Conservation (phyloP, 768 basidiomycete species). For the Termitomyces sp. region DNA sequence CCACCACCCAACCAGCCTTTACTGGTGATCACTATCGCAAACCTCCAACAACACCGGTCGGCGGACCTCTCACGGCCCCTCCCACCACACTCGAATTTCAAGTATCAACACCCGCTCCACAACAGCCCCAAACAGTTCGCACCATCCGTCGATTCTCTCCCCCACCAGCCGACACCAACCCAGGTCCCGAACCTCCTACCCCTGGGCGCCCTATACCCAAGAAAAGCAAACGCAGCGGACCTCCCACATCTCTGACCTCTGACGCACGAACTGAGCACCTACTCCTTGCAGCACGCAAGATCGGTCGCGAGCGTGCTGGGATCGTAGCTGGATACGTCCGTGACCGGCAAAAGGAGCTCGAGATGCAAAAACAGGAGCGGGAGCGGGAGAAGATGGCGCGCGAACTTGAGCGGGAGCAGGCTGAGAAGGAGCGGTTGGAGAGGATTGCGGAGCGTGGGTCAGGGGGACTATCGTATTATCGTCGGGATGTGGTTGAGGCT, state of each 20-base stretch:
- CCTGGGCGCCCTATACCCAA: conserved; percentile 5
- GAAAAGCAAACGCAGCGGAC: conserved; percentile 24
- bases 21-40: conserved; percentile 25
- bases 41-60: conserved; percentile 15
- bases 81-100: conserved; percentile 23
- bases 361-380: conserved; percentile 32
- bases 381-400: conserved; percentile 27
- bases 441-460: conserved; percentile 21
- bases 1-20: conserved; percentile 13
- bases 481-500: conserved; percentile 17
- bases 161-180: neutral
- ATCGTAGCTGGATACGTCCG: conserved; percentile 51
- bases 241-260: conserved; percentile 37
- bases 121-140: conserved; percentile 11
- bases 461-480: conserved; percentile 21
- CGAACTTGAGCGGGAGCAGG: conserved; percentile 30
- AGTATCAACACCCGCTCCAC: conserved; percentile 7
- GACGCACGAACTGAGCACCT: conserved; percentile 75
- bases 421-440: conserved; percentile 30
- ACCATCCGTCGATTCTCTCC: conserved; percentile 10
- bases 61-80: conserved; percentile 20
- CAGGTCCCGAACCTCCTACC: conserved; percentile 10
- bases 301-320: conserved; percentile 61
- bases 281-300: conserved; percentile 66
- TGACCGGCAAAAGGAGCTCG: conserved; percentile 35